These are phyloP conservation scores for Prunus campanulata DNA, from an alignment of 306 rosid species.

Conservation along the genomic window DNA sequence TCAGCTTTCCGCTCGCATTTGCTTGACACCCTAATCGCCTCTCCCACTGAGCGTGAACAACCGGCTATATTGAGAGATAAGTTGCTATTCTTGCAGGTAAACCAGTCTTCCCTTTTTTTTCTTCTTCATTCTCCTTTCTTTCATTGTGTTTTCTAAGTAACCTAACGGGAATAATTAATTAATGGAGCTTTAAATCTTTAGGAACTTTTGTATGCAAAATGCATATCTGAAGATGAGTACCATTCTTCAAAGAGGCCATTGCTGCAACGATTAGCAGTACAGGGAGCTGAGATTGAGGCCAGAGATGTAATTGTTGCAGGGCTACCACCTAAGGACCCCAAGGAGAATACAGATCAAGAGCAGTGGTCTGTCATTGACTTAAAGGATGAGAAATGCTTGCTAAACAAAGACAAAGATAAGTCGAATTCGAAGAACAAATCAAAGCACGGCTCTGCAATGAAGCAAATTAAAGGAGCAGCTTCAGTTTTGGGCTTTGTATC, in stretches of 20 bases:
- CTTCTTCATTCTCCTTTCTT: background rate
- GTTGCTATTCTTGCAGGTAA: constrained; percentile 81
- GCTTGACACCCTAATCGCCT: constrained; percentile 73
- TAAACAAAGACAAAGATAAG: constrained; percentile 52
- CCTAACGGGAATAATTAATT: background rate
- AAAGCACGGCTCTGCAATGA: constrained; percentile 54
- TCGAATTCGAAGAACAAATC: constrained; percentile 48
- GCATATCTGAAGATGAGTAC: constrained; percentile 78
- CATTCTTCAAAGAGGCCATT: constrained; percentile 86
- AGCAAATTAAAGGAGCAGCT: constrained; percentile 80
- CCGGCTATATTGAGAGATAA: constrained; percentile 68
- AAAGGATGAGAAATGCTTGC: constrained; percentile 57
- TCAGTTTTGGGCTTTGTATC: constrained; percentile 65
- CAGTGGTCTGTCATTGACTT: constrained; percentile 90
- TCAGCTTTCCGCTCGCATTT: constrained; percentile 63
- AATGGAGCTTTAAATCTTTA: constrained; percentile 10
- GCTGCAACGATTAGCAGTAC: constrained; percentile 71
- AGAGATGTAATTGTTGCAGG: constrained; percentile 53
- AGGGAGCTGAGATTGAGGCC: constrained; percentile 78
- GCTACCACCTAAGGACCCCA: constrained; percentile 27
- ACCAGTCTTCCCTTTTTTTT: background rate
- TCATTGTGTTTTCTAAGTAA: background rate
- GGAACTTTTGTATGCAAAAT: constrained; percentile 86
- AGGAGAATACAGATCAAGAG: constrained; percentile 51
- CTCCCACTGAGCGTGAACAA: constrained; percentile 64